Base-by-base conservation (phyloP, 352 stramenopile genomes). In the Phytophthora pseudosyringae region DNA sequence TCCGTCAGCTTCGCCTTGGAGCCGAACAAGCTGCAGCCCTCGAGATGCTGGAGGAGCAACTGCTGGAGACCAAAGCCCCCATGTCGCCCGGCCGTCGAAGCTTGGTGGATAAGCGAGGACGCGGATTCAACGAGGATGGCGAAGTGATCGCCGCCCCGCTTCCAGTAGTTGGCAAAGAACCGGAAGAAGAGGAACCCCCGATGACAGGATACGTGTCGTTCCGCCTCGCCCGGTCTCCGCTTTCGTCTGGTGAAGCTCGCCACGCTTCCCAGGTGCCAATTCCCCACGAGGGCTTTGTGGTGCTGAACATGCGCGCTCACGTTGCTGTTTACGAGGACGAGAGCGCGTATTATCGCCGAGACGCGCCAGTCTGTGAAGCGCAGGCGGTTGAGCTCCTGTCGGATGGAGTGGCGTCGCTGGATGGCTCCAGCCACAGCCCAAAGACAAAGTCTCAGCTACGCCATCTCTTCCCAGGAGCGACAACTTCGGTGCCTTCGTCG, bases 1-100 rank as follows among this genome's bases (percentile, higher is more conserved):
- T 91, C 45, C 79, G 84, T 16, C 82, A 89, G 25, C 78, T 89
- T 36, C 80, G 82, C 13, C n/a, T 68, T 0, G 78, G 80, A 11
- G 80, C 71, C 0, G 78, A 90, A 47, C 76, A 84, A 21, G 78
- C 68, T 0, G 64, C 64, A 16, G 82, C 82, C 3, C 58, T 89
- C 8, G 78, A 88, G 39, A 78, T 89, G 71, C 55, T 91, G 1
- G 69, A 80, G 28, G 75, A 86, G 0, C 80, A 91, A 43, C 59
- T 78, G 5, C 26, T 80, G 0, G 69, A 89, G 13, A 73, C 54
- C 0, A 59, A 75, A 28, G 25, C 69, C 9, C 66, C 66, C 2
- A 26, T 71, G 49, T 74, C 66, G 15, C 66, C 61, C 7, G 50
- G 53, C 31, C 66, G 60, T 51, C 49, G 61, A 11, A 74, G 61